Base-by-base conservation (phyloP, 192 early-diverging fungal species). In the Ambispora gerdemannii region DNA sequence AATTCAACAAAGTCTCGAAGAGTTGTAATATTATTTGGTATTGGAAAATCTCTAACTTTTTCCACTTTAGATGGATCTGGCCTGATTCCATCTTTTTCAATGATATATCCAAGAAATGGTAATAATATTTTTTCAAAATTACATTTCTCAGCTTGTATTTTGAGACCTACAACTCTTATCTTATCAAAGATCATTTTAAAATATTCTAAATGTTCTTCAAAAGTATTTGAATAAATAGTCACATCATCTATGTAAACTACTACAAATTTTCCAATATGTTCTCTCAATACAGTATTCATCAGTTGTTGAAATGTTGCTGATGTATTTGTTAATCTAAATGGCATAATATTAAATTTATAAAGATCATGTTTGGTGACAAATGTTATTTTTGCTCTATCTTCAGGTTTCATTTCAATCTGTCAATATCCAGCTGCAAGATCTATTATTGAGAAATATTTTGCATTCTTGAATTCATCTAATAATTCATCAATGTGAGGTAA, bases 401-500 rank as follows among this genome's bases (percentile, higher is more conserved):
- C 3, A 15, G 4, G 2, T 0, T 30, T 20, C 24, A 77, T 28
- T 2, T 49, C 33, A 0, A 71, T 51, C 43, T 77, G 72, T 32
- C 56, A 73, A 56, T 67, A 77, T 25, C 76, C 68, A 31, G 43
- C 58, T 0, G 69, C 63, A 24, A 73, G 53, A 19, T 74, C 72
- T 17, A 77, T 17, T 0, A 50, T 51, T 0, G 80, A 61, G 31
- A 83, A 81, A n/a, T n/a, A 67, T 3, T 33, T 0, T 0, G 50
- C 3, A 0, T 3, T 15, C 0, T 11, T 28, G 0, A 69, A 56
- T 7, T 25, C 60, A 50, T 72, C 68, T 0, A 83, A 51, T 0
- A 82, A 0, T 4, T 84, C 80, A 0, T 71, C 63, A 15, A 83
- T 77, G 35, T 10, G n/a, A n/a, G n/a, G n/a, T n/a, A n/a, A n/a